phyloP scores from a whole-genome alignment of 2,329 filamentous ascomycete genomes.

The Monilinia polystroma region DNA sequence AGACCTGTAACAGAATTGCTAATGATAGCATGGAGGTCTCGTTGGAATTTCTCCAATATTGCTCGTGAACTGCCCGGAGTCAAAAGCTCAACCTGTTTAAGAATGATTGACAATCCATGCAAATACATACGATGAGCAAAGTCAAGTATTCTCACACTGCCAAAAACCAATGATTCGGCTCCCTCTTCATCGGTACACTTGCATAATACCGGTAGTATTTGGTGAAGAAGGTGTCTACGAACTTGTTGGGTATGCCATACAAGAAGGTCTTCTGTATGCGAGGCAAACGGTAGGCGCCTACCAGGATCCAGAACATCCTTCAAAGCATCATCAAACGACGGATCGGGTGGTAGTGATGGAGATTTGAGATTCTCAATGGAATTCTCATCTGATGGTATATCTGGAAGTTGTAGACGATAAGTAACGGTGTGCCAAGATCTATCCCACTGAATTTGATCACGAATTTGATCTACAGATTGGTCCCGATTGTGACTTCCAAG shows the following conservation, averaged over 20 bases:
- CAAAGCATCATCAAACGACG: conserved; percentile 51
- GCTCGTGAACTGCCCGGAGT: conserved; percentile 41
- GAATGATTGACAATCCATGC: conserved; percentile 53
- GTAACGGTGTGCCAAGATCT: conserved; percentile 63
- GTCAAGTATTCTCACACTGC: conserved; percentile 58
- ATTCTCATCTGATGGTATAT: conserved; percentile 50
- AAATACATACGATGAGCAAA: conserved; percentile 58
- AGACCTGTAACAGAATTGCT: conserved; percentile 59
- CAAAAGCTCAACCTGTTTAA: conserved; percentile 45
- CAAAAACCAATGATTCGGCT: conserved; percentile 48
- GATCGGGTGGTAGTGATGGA: conserved; percentile 37
- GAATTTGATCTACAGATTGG: conserved; percentile 27
- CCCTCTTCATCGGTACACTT: conserved; percentile 42
- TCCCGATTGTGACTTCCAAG: background rate
- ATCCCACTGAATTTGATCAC: conserved; percentile 56
- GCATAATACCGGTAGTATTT: conserved; percentile 56
- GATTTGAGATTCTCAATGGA: conserved; percentile 28
- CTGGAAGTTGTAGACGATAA: conserved; percentile 54
- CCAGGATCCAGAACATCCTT: conserved; percentile 53
- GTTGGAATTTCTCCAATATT: conserved; percentile 52
- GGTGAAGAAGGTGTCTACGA: conserved; percentile 58
- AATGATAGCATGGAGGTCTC: conserved; percentile 64
- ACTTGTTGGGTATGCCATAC: conserved; percentile 62
- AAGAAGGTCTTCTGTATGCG: conserved; percentile 56
- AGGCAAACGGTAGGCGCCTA: conserved; percentile 49